Conservation (phyloP, 805 yeast genomes). For the Candida hungchunana region DNA sequence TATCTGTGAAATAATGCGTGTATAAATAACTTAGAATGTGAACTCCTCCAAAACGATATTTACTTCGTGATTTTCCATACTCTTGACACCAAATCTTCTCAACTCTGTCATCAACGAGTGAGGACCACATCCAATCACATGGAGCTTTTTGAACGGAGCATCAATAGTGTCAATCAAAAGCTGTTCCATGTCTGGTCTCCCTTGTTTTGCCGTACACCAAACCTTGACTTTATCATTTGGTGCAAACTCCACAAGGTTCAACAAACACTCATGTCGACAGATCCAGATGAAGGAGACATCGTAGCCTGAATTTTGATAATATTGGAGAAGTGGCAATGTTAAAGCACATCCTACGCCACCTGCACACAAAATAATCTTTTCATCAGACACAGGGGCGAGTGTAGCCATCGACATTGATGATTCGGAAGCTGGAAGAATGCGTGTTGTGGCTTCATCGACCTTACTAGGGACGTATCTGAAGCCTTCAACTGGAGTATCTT, state of each 20-base stretch:
- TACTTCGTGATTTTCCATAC: slow-evolving; percentile 7
- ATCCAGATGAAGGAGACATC: slow-evolving; percentile 24
- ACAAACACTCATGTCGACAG: slow-evolving; percentile 11
- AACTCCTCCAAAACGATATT: slow-evolving; percentile 24
- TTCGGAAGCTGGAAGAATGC: neutral
- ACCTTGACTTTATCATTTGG: slow-evolving; percentile 5
- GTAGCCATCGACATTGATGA: neutral
- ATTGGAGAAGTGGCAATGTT: slow-evolving; percentile 14
- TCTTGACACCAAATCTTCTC: slow-evolving; percentile 21
- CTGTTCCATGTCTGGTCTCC: slow-evolving; percentile 20
- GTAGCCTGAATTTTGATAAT: slow-evolving; percentile 5
- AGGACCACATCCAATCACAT: slow-evolving; percentile 28
- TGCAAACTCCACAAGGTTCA: slow-evolving; percentile 4
- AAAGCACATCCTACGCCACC: slow-evolving; percentile 23
- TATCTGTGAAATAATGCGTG: slow-evolving; percentile 13
- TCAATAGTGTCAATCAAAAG: slow-evolving; percentile 12
- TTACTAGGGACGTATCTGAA: neutral
- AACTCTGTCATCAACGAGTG: slow-evolving; percentile 13
- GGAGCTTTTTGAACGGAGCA: slow-evolving; percentile 4
- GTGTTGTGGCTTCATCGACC: neutral
- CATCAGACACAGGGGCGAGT: neutral
- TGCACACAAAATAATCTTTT: slow-evolving; percentile 19
- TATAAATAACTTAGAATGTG: slow-evolving; percentile 13
- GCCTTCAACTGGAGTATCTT: neutral
- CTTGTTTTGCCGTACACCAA: slow-evolving; percentile 19